Conservation (phyloP, 495 filamentous ascomycete genomes). For the Jackrogersella minutella region DNA sequence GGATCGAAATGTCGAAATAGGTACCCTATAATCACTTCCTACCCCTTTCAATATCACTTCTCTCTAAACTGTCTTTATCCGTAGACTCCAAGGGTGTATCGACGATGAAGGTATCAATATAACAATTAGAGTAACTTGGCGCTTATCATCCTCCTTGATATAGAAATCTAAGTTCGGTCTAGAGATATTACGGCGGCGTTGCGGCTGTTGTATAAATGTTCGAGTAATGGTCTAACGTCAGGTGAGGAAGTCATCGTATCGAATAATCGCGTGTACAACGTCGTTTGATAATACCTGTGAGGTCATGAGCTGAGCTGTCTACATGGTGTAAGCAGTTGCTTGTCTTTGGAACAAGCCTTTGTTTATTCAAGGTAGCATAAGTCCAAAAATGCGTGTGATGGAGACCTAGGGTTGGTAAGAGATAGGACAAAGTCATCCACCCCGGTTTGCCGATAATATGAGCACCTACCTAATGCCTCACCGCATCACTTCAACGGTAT, state of each 20-base stretch:
- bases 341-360: neutral
- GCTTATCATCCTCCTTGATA: neutral
- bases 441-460: constrained; percentile 8
- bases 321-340: neutral
- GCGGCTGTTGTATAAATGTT: neutral
- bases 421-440: neutral
- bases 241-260: neutral
- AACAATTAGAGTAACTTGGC: neutral
- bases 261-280: neutral
- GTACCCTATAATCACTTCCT: neutral
- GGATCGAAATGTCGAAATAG: neutral
- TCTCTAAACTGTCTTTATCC: too few species aligned
- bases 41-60: too few species aligned
- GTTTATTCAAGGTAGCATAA: neutral
- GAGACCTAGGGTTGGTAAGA: neutral
- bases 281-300: neutral
- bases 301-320: neutral
- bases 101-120: too few species aligned
- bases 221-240: neutral
- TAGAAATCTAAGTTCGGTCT: neutral
- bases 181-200: neutral
- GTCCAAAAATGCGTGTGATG: neutral
- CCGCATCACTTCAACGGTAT: neutral
- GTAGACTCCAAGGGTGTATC: too few species aligned
- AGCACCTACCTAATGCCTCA: neutral